phyloP scores from a whole-genome alignment of 2,329 filamentous ascomycete genomes.

The Claviceps africana region DNA sequence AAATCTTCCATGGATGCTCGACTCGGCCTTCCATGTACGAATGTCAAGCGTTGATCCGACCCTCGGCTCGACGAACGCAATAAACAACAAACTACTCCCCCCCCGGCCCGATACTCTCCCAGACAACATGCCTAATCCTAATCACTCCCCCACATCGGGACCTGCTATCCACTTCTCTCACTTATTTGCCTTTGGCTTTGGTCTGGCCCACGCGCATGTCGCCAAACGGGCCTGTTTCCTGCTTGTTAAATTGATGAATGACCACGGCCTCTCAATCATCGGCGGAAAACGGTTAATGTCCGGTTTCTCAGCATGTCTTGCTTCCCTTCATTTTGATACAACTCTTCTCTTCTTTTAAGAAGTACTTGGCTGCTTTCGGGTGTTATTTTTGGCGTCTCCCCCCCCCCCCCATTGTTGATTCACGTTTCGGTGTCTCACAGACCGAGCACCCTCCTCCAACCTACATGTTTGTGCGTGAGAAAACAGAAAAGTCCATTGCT shows the following conservation, averaged over 20 bases:
- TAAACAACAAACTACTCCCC: too few species aligned
- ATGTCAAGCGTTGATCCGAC: too few species aligned
- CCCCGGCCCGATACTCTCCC: too few species aligned
- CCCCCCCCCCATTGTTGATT: not conserved
- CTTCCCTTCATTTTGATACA: not conserved
- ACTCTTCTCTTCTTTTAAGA: not conserved
- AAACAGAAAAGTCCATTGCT: not conserved
- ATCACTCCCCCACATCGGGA: not conserved
- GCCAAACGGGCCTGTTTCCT: not conserved
- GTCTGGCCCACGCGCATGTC: not conserved
- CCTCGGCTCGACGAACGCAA: too few species aligned
- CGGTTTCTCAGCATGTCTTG: not conserved
- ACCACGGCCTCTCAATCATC: not conserved
- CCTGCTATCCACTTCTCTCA: not conserved
- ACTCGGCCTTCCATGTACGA: too few species aligned
- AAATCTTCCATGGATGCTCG: too few species aligned
- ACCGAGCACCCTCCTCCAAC: not conserved
- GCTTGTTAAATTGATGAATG: not conserved
- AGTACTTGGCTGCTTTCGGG: not conserved
- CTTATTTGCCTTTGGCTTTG: not conserved
- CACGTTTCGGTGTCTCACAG: not conserved
- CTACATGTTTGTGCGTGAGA: too few species aligned
- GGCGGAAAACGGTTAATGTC: not conserved
- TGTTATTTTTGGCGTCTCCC: not conserved
- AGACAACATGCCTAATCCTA: not conserved